Conservation (phyloP, 345 rosid genomes). For the Salix purpurea region DNA sequence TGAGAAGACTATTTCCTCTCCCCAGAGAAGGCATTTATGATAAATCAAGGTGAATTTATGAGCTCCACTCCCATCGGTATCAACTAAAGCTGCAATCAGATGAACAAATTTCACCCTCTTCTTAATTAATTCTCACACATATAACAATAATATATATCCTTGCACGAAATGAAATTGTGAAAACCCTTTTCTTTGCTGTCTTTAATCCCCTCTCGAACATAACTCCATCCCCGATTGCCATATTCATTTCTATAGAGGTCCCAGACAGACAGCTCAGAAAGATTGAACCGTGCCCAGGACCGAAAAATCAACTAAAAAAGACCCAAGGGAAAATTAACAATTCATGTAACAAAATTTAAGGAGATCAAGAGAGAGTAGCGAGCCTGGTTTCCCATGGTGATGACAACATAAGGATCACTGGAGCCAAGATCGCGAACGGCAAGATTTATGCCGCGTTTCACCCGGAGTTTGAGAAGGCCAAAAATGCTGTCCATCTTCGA, state of each 20-base stretch:
- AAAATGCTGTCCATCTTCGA: conserved; percentile 19
- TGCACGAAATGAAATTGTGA: background rate
- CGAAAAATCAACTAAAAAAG: background rate
- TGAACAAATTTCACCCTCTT: background rate
- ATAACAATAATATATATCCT: background rate
- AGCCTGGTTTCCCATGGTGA: conserved; percentile 25
- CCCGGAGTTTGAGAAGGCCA: conserved; percentile 32
- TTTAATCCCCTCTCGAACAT: background rate
- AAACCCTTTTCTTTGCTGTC: background rate
- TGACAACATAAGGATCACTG: conserved; percentile 40
- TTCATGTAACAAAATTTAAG: background rate
- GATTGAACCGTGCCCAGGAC: background rate
- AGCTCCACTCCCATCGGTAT: background rate
- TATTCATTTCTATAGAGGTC: background rate
- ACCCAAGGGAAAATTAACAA: background rate
- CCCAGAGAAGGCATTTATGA: background rate
- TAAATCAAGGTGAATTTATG: background rate
- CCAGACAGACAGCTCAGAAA: background rate
- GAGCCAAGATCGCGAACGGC: conserved; percentile 33
- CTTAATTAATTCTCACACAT: background rate
- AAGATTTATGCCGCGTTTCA: conserved; percentile 31
- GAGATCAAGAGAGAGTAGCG: background rate
- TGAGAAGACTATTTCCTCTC: background rate
- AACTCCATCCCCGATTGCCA: background rate
- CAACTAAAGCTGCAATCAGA: background rate